Conservation (phyloP, 257 asterid genomes). For the Solanum corneliomulleri region DNA sequence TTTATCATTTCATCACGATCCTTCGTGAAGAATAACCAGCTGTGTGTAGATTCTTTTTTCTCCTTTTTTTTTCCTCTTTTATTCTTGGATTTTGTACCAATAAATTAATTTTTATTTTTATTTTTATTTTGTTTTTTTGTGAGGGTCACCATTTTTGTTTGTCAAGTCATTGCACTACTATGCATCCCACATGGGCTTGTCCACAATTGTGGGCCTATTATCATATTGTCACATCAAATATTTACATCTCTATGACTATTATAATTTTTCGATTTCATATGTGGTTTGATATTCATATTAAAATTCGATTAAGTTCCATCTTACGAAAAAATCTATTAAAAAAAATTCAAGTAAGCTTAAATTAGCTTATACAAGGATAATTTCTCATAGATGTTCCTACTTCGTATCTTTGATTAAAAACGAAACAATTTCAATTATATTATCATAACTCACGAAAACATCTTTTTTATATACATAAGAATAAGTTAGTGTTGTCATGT, state of each 20-base stretch:
- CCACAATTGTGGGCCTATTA: neutral
- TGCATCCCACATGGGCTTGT: neutral
- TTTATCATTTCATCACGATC: neutral
- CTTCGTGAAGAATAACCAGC: neutral
- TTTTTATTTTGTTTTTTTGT: neutral
- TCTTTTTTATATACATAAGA: neutral
- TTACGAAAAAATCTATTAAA: no score
- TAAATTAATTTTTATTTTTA: neutral
- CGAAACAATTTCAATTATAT: rapidly evolving
- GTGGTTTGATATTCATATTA: no score
- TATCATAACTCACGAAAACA: neutral
- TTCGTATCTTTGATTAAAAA: neutral
- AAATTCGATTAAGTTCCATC: rapidly evolving
- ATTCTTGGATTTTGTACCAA: neutral
- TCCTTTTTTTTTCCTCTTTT: neutral
- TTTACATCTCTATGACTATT: neutral
- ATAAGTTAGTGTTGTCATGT: neutral
- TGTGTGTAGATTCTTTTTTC: neutral
- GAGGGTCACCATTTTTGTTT: neutral
- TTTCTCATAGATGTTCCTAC: no score
- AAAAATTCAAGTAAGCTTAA: no score
- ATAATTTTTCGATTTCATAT: no score
- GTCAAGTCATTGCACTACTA: neutral
- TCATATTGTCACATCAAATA: neutral
- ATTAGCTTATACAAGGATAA: no score